A percentile compares a stretch with the other conserved stretches of the same genome.
Conservation (phyloP, 139 green algal genomes). For the Pedinophyceae sp. region DNA sequence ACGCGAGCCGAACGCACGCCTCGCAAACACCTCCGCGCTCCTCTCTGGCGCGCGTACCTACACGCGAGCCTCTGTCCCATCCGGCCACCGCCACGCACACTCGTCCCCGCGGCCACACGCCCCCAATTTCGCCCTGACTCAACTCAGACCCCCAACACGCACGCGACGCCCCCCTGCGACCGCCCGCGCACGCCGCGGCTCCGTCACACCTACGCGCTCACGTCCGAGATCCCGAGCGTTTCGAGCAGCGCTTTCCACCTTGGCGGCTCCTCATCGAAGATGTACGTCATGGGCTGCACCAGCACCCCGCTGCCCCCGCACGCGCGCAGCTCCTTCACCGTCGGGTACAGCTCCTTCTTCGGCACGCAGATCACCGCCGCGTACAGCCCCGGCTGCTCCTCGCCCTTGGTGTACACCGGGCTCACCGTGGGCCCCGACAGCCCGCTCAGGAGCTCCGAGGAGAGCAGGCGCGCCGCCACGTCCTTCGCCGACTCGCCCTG, state of each 20-base stretch:
- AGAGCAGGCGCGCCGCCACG: constrained; percentile 50
- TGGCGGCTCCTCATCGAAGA: constrained; percentile 91
- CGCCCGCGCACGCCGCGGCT: too few relatives aligned
- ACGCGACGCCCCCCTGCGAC: too few relatives aligned
- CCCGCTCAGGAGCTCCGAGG: constrained; percentile 31
- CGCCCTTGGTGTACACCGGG: constrained; percentile 36
- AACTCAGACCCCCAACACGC: too few relatives aligned
- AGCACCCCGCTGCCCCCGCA: constrained; percentile 80
- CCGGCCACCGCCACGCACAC: too few relatives aligned
- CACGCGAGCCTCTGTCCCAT: too few relatives aligned
- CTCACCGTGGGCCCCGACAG: constrained; percentile 77
- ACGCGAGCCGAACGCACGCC: too few relatives aligned
- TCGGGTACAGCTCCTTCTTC: constrained; percentile 72
- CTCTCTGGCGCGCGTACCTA: too few relatives aligned
- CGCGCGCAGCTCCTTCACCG: constrained; percentile 40
- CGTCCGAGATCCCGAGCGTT: constrained; percentile 40
- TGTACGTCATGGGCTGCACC: constrained; percentile 94
- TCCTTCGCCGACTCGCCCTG: constrained; percentile 44
- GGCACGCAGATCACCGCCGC: constrained; percentile 66
- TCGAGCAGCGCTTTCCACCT: constrained; percentile 65
- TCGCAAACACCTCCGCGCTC: too few relatives aligned
- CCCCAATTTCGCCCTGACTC: too few relatives aligned
- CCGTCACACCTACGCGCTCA: too few relatives aligned
- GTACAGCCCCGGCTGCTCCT: constrained; percentile 32
- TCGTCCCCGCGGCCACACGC: too few relatives aligned